Conservation (phyloP, 2,329 filamentous ascomycete species). For the Fusarium albidum region DNA sequence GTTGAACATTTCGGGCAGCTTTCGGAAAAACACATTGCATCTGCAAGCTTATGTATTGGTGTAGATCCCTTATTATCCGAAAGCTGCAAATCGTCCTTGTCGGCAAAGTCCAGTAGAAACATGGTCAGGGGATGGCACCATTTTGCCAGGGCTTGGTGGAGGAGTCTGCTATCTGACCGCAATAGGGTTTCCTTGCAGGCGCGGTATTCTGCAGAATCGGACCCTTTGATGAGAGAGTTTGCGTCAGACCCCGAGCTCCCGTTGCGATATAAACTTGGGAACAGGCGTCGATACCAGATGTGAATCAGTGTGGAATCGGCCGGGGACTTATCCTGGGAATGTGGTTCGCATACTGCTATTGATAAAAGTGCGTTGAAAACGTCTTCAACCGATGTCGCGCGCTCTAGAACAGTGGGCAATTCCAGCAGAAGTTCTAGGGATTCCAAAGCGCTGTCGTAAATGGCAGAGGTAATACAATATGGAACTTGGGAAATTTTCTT, state of each 20-base stretch:
- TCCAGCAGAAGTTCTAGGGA: neutral
- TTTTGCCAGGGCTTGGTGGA: neutral
- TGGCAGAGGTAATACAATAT: neutral
- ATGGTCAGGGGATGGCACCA: neutral
- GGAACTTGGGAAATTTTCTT: fast-evolving
- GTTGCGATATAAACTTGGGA: neutral
- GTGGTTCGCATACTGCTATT: too few relatives aligned
- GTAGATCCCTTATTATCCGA: neutral
- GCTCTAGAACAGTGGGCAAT: neutral
- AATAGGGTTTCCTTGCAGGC: fast-evolving
- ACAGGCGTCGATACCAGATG: neutral
- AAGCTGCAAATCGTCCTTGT: neutral
- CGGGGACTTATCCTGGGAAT: neutral
- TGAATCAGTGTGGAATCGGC: fast-evolving
- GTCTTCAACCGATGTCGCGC: neutral
- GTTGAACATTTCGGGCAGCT: neutral
- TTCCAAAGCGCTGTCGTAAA: neutral
- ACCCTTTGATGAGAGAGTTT: fast-evolving
- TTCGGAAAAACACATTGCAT: too few relatives aligned
- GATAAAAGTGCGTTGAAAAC: neutral
- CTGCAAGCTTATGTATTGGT: neutral
- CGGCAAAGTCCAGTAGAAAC: neutral
- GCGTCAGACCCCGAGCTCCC: neutral
- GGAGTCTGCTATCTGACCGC: too few relatives aligned
- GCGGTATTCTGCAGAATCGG: neutral